These are phyloP conservation scores for Boletus insuetus DNA, from an alignment of 768 basidiomycete species.

Conservation along the genomic window DNA sequence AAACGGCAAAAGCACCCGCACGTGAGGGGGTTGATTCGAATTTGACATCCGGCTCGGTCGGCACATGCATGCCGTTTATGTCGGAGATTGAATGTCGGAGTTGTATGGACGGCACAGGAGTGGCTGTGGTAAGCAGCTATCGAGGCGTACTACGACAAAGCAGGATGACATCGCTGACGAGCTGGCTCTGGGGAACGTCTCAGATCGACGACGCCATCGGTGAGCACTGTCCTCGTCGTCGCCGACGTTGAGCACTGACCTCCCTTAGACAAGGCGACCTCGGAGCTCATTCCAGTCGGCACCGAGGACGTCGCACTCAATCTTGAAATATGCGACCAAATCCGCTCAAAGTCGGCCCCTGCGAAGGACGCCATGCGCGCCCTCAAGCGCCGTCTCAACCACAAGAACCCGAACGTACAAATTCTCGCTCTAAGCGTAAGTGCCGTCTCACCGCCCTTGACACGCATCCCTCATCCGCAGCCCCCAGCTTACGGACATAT, in stretches of 20 bases:
- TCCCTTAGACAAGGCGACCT: slow-evolving; percentile 84
- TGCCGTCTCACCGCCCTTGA: slow-evolving; percentile 10
- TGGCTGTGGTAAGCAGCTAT: slow-evolving; percentile 9
- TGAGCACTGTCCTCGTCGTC: slow-evolving; percentile 35
- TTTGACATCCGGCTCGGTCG: slow-evolving; percentile 5
- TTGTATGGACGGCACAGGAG: slow-evolving; percentile 13
- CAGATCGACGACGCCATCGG: slow-evolving; percentile 83
- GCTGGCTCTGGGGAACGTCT: slow-evolving; percentile 78
- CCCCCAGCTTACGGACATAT: slow-evolving; percentile 77
- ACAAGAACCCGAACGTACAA: slow-evolving; percentile 96
- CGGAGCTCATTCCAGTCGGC: slow-evolving; percentile 79
- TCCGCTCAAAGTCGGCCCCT: slow-evolving; percentile 83
- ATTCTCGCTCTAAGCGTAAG: slow-evolving; percentile 81
- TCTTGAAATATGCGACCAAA: slow-evolving; percentile 96
- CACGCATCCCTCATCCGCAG: slow-evolving; percentile 1
- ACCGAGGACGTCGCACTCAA: slow-evolving; percentile 89
- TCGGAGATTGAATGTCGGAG: slow-evolving; percentile 25
- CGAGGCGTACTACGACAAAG: slow-evolving; percentile 12
- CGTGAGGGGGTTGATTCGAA: background rate
- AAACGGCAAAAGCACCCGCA: background rate
- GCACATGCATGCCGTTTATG: background rate
- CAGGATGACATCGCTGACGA: slow-evolving; percentile 57
- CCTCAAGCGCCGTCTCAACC: slow-evolving; percentile 81
- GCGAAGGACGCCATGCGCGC: slow-evolving; percentile 87
- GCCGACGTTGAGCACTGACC: slow-evolving; percentile 27